Evolutionary conservation across 495 filamentous ascomycete species (phyloP).

Genomic region (Penicillium tannophilum): DNA sequence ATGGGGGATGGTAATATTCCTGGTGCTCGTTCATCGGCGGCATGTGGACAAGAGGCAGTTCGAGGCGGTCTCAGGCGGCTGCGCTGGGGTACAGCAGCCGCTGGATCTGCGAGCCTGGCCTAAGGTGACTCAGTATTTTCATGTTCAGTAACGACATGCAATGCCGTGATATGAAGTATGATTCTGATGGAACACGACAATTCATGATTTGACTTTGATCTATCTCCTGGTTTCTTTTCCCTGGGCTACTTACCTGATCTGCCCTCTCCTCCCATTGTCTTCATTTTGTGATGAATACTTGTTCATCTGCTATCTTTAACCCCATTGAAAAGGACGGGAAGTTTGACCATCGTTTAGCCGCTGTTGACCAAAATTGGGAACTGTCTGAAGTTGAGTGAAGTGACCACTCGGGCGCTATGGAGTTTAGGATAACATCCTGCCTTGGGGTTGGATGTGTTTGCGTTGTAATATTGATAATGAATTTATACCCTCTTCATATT

Average conservation of each 20-base stretch:
- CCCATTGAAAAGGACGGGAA: neutral
- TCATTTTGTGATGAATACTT: neutral
- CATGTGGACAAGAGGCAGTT: constrained; percentile 48
- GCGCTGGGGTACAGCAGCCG: constrained; percentile 43
- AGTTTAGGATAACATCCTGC: constrained; percentile 6
- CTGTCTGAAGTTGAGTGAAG: constrained; percentile 4
- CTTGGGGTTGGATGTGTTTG: neutral
- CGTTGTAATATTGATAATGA: neutral
- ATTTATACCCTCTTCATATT: neutral
- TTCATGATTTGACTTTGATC: neutral
- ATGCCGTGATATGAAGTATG: constrained; percentile 7
- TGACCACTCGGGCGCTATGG: constrained; percentile 9
- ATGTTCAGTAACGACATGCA: constrained; percentile 6
- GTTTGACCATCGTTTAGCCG: neutral
- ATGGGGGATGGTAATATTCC: constrained; percentile 35
- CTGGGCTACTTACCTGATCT: neutral
- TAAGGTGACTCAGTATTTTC: constrained; percentile 7
- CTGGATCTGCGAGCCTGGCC: constrained; percentile 42
- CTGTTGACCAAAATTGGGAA: neutral
- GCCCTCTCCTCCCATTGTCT: neutral
- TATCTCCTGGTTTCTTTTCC: neutral
- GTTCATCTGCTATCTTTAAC: neutral
- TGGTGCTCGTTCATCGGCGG: constrained; percentile 35
- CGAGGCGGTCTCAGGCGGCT: constrained; percentile 46
- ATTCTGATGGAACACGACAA: constrained; percentile 3